Evolutionary conservation across 306 rosid genomes (phyloP), one percentile per base, ranked within the genome.

Genomic region (Vicia villosa): DNA sequence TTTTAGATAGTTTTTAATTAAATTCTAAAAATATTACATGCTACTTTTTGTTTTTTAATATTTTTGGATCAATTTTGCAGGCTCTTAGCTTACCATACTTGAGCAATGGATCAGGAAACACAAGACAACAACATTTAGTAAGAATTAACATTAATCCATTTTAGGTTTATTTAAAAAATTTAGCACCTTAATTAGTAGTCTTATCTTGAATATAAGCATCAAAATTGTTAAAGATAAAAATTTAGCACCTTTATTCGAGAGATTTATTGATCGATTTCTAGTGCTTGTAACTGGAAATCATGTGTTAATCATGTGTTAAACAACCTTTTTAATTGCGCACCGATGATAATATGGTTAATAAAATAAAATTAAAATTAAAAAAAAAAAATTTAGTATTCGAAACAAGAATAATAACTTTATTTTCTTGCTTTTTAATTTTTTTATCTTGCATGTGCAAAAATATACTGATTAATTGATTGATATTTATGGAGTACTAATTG

Each of bases 81-180:
- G 97, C 91, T 46, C 99, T 95, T 64, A 89, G 97, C 79, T 80
- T 84, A 69, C 99, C 99, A 41, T 95, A 95, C 95, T 77, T 95
- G 84, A 88, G 80, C 74, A 85, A 38, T 84, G 83, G 85, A 75
- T 76, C 92, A 26, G 85, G 72, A 77, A 91, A 80, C 82, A 74
- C 83, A 72, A 80, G 89, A 72, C 95, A 84, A n/a, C n/a, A n/a
- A 73, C 89, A 87, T 69, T 75, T 86, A 13, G 98, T 92, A 92
- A 86, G 95, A 77, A 69, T 14, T 0, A 24, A 11, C 13, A 3
- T 9, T 6, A 32, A 6, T 2, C 37, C 37, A 8, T 7, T 49
- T 49, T 1, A 15, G 13, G n/a, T 46, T 16, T 63, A 17, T 52
- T 20, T 16, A 4, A 9, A 52, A 20, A 51, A 20, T 8, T 12